Conservation (phyloP, 192 early-diverging fungal genomes). For the Gamsiella multidivaricata region DNA sequence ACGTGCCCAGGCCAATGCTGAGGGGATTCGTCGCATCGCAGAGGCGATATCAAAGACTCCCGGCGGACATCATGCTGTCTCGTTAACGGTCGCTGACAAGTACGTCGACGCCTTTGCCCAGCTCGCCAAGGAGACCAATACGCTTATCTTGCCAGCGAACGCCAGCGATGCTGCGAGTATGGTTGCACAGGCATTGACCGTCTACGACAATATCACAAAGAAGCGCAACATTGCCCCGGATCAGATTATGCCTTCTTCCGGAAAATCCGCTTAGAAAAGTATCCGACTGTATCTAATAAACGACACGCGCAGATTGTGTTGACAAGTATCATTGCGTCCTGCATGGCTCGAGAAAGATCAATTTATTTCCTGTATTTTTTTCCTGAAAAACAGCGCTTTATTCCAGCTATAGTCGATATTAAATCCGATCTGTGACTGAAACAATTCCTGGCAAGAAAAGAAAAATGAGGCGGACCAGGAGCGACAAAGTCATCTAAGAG, state of each 20-base stretch:
- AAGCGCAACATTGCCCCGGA: too few species aligned
- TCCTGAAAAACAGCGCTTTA: too few species aligned
- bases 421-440: constrained; percentile 9
- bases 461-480: not conserved
- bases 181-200: constrained; percentile 83
- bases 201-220: constrained; percentile 63
- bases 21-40: constrained; percentile 85
- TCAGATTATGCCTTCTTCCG: too few species aligned
- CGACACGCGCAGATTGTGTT: too few species aligned
- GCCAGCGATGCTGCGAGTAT: constrained; percentile 86
- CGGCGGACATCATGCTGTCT: constrained; percentile 85
- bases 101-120: constrained; percentile 94
- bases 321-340: too few species aligned
- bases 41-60: constrained; percentile 72
- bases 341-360: too few species aligned
- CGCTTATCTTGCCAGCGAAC: constrained; percentile 88
- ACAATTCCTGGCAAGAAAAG: not conserved
- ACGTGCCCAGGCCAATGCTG: constrained; percentile 83
- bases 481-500: constrained; percentile 10
- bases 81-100: constrained; percentile 95
- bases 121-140: constrained; percentile 92
- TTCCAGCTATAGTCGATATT: constrained; percentile 67
- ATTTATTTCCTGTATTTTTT: not conserved
- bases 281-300: too few species aligned
- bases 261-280: too few species aligned